phyloP scores from a whole-genome alignment of 768 basidiomycete species.

The Favolaschia claudopus region DNA sequence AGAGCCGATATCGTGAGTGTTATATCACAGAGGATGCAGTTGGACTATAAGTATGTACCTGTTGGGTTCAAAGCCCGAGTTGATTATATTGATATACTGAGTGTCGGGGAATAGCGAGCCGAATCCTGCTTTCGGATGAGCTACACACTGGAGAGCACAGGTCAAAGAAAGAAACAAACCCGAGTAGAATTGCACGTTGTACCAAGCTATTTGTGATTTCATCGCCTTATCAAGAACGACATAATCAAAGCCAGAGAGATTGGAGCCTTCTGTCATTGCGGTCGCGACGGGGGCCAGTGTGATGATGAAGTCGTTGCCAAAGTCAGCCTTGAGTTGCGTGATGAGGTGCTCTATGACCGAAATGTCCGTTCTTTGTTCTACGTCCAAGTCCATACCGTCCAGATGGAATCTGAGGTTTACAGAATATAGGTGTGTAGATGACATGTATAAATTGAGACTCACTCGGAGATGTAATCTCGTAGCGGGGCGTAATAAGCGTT shows the following conservation, averaged over 20 bases:
- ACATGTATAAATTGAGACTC: background rate
- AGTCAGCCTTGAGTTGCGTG: slow-evolving; percentile 30
- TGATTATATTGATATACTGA: slow-evolving; percentile 31
- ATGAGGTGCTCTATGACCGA: slow-evolving; percentile 29
- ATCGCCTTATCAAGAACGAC: slow-evolving; percentile 21
- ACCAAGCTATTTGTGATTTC: slow-evolving; percentile 28
- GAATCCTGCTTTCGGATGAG: slow-evolving; percentile 36
- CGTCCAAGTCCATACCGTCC: slow-evolving; percentile 38
- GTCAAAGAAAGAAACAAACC: background rate
- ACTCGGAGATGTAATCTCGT: slow-evolving; percentile 27
- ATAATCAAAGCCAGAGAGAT: slow-evolving; percentile 38
- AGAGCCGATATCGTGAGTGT: no score
- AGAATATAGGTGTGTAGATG: background rate
- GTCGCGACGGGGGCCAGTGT: slow-evolving; percentile 35
- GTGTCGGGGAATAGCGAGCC: slow-evolving; percentile 29
- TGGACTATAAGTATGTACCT: no score
- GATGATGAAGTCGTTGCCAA: slow-evolving; percentile 35
- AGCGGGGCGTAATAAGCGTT: slow-evolving; percentile 31
- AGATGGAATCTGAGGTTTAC: slow-evolving; percentile 24
- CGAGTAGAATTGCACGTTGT: slow-evolving; percentile 2
- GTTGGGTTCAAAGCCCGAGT: slow-evolving; percentile 25
- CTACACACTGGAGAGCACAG: slow-evolving; percentile 8
- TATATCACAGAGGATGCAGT: no score
- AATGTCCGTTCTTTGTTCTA: slow-evolving; percentile 29
- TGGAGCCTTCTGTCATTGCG: slow-evolving; percentile 30